phyloP scores from a whole-genome alignment of 129 eudicot genomes.

The Flaveria robusta region DNA sequence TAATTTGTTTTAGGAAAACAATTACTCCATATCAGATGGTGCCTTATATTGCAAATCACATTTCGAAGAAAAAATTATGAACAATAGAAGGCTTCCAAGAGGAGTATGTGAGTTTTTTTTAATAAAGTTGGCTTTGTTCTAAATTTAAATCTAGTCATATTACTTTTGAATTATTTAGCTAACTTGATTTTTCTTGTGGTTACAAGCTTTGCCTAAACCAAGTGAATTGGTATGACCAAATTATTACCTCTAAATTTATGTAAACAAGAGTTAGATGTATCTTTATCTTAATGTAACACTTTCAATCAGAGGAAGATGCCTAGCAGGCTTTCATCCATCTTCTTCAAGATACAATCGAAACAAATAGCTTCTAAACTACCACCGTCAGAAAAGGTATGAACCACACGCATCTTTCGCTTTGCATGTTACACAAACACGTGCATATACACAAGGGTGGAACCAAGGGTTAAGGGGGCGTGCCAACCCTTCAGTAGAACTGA shows the following conservation, averaged over 20 bases:
- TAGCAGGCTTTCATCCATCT: slow-evolving; percentile 31
- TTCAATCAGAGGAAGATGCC: slow-evolving; percentile 15
- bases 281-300: neutral
- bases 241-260: neutral
- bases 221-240: slow-evolving; percentile 30
- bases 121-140: neutral
- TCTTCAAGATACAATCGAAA: slow-evolving; percentile 24
- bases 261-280: neutral
- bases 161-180: neutral
- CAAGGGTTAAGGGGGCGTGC: no score
- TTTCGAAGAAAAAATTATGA: slow-evolving; percentile 60
- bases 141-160: neutral
- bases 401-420: no score
- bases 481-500: no score
- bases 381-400: slow-evolving; percentile 18
- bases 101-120: slow-evolving; percentile 48
- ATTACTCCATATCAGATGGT: slow-evolving; percentile 58
- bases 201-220: slow-evolving; percentile 38
- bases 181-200: slow-evolving; percentile 22
- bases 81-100: slow-evolving; percentile 48
- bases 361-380: slow-evolving; percentile 20
- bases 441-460: no score
- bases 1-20: slow-evolving; percentile 43
- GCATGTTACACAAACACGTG: no score
- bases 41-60: slow-evolving; percentile 73